Percentiles rank a stretch among this genome's conserved stretches.
phyloP scores from a whole-genome alignment of 768 basidiomycete genomes.

The Tricholoma sp. region DNA sequence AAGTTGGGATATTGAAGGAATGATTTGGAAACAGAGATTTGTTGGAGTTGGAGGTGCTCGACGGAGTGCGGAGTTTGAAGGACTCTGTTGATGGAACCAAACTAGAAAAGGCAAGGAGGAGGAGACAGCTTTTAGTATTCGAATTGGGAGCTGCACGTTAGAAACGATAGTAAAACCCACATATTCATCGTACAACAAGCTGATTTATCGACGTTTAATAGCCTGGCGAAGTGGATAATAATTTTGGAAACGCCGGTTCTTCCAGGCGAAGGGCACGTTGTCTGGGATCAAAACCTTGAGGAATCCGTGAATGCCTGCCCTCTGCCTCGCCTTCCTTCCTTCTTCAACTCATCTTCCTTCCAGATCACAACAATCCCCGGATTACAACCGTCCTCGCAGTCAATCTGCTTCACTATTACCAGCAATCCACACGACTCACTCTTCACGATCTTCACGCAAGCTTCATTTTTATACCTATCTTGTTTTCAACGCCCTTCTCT shows the following conservation, averaged over 20 bases:
- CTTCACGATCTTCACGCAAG: slow-evolving; percentile 56
- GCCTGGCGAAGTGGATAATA: slow-evolving; percentile 20
- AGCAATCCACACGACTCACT: slow-evolving; percentile 26
- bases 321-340: slow-evolving; percentile 50
- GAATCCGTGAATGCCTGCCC: slow-evolving; percentile 47
- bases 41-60: not conserved
- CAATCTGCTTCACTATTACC: slow-evolving; percentile 13
- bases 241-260: slow-evolving; percentile 46
- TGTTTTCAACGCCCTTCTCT: slow-evolving; percentile 11
- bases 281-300: slow-evolving; percentile 66
- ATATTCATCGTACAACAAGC: not conserved
- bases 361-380: slow-evolving; percentile 24
- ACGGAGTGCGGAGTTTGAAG: slow-evolving; percentile 25
- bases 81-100: slow-evolving; percentile 12
- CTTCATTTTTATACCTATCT: slow-evolving; percentile 54
- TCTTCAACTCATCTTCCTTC: slow-evolving; percentile 38
- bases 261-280: slow-evolving; percentile 60
- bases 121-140: slow-evolving; percentile 15
- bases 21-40: not conserved
- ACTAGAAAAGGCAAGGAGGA: slow-evolving; percentile 15
- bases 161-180: not conserved
- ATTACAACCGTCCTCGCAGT: slow-evolving; percentile 12
- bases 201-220: slow-evolving; percentile 6
- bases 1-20: not conserved
- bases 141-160: not conserved